Conservation (phyloP, 2,329 filamentous ascomycete species). For the Aspergillus sp. region DNA sequence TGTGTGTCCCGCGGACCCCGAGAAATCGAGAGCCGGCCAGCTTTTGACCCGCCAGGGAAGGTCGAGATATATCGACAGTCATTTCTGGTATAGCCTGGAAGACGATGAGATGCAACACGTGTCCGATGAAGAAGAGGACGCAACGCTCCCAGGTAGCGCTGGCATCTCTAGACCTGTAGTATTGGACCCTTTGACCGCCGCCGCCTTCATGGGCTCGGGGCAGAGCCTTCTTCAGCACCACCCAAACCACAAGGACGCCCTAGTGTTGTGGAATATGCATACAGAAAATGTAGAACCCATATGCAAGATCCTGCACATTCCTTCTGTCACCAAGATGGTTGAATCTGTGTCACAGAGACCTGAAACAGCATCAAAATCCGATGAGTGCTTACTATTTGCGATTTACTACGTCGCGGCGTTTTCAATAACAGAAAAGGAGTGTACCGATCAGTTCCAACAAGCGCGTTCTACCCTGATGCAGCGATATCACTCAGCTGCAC, state of each 20-base stretch:
- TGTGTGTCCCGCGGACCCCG: too few species aligned
- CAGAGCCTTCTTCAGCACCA: background rate
- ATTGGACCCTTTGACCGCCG: too few species aligned
- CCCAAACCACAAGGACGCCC: constrained; percentile 44
- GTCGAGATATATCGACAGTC: too few species aligned
- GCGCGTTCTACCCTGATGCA: constrained; percentile 2
- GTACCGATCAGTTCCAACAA: constrained; percentile 3
- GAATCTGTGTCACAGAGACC: constrained; percentile 56
- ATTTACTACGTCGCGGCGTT: constrained; percentile 23
- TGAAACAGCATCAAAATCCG: constrained; percentile 24
- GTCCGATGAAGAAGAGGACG: too few species aligned
- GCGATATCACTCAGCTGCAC: constrained; percentile 9
- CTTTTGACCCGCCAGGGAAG: too few species aligned
- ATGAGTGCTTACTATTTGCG: constrained; percentile 38
- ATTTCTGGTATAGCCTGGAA: too few species aligned
- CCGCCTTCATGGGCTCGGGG: too few species aligned
- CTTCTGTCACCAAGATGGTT: constrained; percentile 65
- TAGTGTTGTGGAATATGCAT: constrained; percentile 73
- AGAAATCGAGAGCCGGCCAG: too few species aligned
- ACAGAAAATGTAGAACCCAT: constrained; percentile 73
- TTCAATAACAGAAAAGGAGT: constrained; percentile 18
- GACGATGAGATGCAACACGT: too few species aligned
- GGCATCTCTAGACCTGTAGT: too few species aligned
- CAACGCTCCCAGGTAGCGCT: too few species aligned
- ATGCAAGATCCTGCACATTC: constrained; percentile 70